Base-by-base conservation (phyloP, 2,329 filamentous ascomycete species). In the Conoideocrella luteorostrata region DNA sequence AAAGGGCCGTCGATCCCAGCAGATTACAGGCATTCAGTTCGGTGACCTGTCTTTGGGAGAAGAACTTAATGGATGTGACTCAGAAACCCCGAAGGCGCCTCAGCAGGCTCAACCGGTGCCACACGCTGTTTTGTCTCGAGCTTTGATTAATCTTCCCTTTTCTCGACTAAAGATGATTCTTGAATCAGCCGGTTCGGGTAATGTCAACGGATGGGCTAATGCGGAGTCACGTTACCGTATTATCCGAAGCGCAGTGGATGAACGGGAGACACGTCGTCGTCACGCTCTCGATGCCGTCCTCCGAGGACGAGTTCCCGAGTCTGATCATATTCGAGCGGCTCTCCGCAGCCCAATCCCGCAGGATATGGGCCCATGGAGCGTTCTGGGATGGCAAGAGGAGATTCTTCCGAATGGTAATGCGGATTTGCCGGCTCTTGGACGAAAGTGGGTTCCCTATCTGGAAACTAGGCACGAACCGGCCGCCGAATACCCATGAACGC, bases 101-200 rank as follows among this genome's bases (percentile, higher is more conserved):
- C 54, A 50, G 23, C 56, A 50, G 33, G 52, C 52, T 17, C 56
- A 55, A 18, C 59, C 59, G 11, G 54, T 55, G 20, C 62, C 70
- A 23, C 70, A 72, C 20, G 68, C 69, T 0, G 62, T 74, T 0
- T 64, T 89, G 5, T 88, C 86, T 0, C 80, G 76, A 22, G 67
- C 87, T 18, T 67, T 90, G 2, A 65, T 88, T 41, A 86, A 86
- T 32, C 65, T 89, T 5, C 86, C 86, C 0, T 86, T 85, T 51
- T 67, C 74, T 12, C 67, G 82, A 22, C 68, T 90, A 20, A 82
- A 84, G 60, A 71, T 73, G 47, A 63, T 87, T 2, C 68, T 89
- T 26, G 82, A 85, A 52, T 78, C 79, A 40, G 50, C 55, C 6
- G 70, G 70, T 21, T 69, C 81, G 7, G 76, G 75, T 33, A 67